phyloP scores from a whole-genome alignment of 108 stramenopile species.

The Seminavis robusta region DNA sequence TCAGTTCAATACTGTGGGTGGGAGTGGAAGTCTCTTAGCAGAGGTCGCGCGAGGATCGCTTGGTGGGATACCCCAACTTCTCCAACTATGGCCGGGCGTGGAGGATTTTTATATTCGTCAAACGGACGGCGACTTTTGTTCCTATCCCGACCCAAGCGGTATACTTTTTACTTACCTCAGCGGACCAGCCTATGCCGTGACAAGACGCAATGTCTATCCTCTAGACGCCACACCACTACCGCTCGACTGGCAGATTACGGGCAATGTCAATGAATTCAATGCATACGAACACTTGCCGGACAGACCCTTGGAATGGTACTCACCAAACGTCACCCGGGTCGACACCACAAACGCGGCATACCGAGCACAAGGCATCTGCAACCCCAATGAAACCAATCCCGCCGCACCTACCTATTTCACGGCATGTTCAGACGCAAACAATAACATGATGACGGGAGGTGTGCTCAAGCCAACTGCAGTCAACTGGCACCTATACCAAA shows the following conservation, averaged over 20 bases:
- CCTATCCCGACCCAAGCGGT: too few relatives aligned
- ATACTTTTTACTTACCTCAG: too few relatives aligned
- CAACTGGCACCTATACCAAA: conserved; percentile 22
- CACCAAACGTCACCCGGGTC: too few relatives aligned
- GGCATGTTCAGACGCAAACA: conserved; percentile 61
- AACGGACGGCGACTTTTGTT: background rate
- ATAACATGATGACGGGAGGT: conserved; percentile 43
- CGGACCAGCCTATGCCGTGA: too few relatives aligned
- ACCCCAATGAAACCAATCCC: conserved; percentile 27
- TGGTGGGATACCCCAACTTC: conserved; percentile 34
- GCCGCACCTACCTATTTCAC: conserved; percentile 28
- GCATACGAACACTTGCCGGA: conserved; percentile 30
- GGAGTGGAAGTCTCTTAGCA: too few relatives aligned
- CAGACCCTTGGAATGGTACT: conserved; percentile 17
- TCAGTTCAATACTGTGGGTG: conserved; percentile 1
- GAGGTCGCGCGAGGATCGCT: conserved; percentile 49
- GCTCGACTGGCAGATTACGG: conserved; percentile 43
- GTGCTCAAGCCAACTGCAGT: conserved; percentile 28
- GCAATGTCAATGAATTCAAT: conserved; percentile 37
- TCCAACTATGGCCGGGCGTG: conserved; percentile 9
- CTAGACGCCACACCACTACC: conserved; percentile 22
- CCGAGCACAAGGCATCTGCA: conserved; percentile 40
- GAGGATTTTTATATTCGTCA: conserved; percentile 28
- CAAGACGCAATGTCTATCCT: too few relatives aligned
- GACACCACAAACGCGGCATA: conserved; percentile 29